Conservation (phyloP, 768 basidiomycete genomes). For the Royoungia palumana region DNA sequence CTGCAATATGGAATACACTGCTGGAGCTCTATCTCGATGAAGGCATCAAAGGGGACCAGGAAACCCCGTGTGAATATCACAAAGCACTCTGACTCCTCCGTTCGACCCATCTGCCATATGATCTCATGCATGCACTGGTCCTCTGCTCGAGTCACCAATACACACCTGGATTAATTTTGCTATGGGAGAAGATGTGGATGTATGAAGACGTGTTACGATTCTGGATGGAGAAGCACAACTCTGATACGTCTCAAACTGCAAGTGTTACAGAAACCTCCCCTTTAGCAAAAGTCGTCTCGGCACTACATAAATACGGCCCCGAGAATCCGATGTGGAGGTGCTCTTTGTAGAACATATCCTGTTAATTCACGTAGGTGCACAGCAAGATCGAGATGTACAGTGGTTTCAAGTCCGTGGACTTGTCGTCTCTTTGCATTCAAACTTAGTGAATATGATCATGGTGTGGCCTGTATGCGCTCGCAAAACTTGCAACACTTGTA, state of each 20-base stretch:
- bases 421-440: no score
- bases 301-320: slow-evolving; percentile 72
- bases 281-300: slow-evolving; percentile 55
- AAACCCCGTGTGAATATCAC: slow-evolving; percentile 18
- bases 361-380: no score
- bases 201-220: slow-evolving; percentile 92
- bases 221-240: slow-evolving; percentile 74
- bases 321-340: no score
- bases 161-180: slow-evolving; percentile 77
- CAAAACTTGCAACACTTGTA: no score
- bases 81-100: slow-evolving; percentile 76
- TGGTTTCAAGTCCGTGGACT: no score
- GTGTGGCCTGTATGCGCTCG: no score
- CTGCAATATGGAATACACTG: slow-evolving; percentile 92
- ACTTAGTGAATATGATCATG: no score
- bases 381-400: no score
- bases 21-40: slow-evolving; percentile 85
- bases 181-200: slow-evolving; percentile 96
- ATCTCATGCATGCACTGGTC: slow-evolving; percentile 90
- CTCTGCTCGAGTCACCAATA: slow-evolving; percentile 84
- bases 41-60: slow-evolving; percentile 22
- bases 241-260: background rate
- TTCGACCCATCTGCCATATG: slow-evolving; percentile 66
- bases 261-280: slow-evolving; percentile 33
- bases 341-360: no score